Percentiles rank a stretch among this genome's conserved stretches.
Conservation (phyloP, 441 rosid species). For the Erodium texanum region DNA sequence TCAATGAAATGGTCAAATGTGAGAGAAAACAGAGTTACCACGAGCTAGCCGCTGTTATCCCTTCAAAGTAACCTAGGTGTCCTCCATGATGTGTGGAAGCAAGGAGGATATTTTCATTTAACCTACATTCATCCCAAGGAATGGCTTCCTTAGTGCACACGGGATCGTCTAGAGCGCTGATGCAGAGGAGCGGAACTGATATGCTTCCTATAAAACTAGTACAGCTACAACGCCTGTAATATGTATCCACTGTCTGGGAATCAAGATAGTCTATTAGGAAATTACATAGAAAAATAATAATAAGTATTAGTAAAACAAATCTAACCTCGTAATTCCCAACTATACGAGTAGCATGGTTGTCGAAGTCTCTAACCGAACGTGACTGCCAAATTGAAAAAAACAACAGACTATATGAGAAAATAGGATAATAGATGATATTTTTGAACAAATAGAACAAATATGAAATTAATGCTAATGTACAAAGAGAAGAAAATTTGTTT, state of each 20-base stretch:
- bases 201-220: constrained; percentile 45
- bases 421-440: constrained; percentile 11
- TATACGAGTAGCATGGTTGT: constrained; percentile 65
- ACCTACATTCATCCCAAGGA: constrained; percentile 95
- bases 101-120: constrained; percentile 55
- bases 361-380: constrained; percentile 75
- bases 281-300: constrained; percentile 9
- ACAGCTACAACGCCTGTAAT: constrained; percentile 74
- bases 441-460: no score
- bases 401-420: constrained; percentile 2
- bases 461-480: no score
- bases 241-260: constrained; percentile 75
- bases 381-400: constrained; percentile 33
- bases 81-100: constrained; percentile 75
- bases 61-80: constrained; percentile 70
- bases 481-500: no score
- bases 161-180: constrained; percentile 86
- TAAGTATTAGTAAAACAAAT: not conserved
- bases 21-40: constrained; percentile 42
- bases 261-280: constrained; percentile 19
- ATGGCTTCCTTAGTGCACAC: constrained; percentile 84
- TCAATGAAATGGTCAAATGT: not conserved
- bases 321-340: constrained; percentile 78
- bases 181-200: constrained; percentile 69
- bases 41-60: constrained; percentile 52